Evolutionary conservation across 2,329 filamentous ascomycete species (phyloP).

Genomic region (Pseudonectria buxi): DNA sequence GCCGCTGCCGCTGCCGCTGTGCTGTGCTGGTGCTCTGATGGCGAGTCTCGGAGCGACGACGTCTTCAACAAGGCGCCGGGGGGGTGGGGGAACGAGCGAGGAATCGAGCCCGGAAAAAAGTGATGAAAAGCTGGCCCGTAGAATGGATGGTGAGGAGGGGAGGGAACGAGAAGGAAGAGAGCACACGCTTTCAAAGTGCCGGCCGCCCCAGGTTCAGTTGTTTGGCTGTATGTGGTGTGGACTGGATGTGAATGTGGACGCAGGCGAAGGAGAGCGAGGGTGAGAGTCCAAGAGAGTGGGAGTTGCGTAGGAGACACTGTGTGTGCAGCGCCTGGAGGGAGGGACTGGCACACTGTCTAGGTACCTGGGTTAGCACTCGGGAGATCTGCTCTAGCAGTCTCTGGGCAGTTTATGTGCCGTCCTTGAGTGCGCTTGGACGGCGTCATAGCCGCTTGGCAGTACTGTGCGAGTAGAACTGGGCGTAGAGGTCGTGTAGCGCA

Average conservation of each 20-base stretch:
- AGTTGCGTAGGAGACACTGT: no score
- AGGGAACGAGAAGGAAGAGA: slow-evolving; percentile 11
- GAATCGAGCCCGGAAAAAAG: slow-evolving; percentile 6
- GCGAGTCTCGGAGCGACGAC: slow-evolving; percentile 10
- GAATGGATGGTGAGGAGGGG: not conserved
- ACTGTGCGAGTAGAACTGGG: no score
- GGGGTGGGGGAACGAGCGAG: not conserved
- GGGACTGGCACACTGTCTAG: no score
- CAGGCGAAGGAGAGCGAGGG: not conserved
- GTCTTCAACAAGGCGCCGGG: slow-evolving; percentile 9
- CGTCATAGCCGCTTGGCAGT: no score
- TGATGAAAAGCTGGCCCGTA: slow-evolving; percentile 11
- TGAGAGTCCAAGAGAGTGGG: no score
- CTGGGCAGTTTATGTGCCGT: no score
- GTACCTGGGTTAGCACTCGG: no score
- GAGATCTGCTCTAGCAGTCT: no score
- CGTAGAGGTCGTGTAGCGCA: no score
- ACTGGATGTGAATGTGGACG: not conserved
- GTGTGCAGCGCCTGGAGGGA: no score
- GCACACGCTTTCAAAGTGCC: not conserved
- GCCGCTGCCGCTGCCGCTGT: no score
- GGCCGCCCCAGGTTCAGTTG: slow-evolving; percentile 8
- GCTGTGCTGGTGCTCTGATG: not conserved
- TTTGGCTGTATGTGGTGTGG: slow-evolving; percentile 1
- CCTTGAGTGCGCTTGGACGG: no score